phyloP scores from a whole-genome alignment of 371 early-diverging fungal genomes.

The Encephalitozoon intestinalis region DNA sequence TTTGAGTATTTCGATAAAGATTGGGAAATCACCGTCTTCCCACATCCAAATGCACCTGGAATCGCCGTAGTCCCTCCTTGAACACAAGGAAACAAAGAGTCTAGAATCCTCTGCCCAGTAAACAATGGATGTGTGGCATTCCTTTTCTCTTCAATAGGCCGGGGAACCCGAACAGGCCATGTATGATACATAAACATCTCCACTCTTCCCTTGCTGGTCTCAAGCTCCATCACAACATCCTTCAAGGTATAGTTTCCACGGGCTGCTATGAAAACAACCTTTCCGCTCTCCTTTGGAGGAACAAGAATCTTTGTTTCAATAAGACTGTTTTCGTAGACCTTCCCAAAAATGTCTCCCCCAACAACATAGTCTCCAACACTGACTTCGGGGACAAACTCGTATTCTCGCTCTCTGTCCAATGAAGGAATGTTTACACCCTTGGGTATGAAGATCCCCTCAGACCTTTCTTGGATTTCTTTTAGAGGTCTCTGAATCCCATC shows the following conservation, averaged over 20 bases:
- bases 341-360: constrained; percentile 92
- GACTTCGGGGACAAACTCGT: constrained; percentile 81
- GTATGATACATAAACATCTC: constrained; percentile 85
- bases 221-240: constrained; percentile 82
- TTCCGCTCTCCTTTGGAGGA: constrained; percentile 83
- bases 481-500: constrained; percentile 99
- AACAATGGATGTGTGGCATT: constrained; percentile 87
- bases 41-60: constrained; percentile 99
- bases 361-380: constrained; percentile 86
- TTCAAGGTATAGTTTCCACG: constrained; percentile 81
- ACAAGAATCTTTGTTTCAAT: constrained; percentile 78
- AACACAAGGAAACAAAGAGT: constrained; percentile 98
- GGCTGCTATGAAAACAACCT: constrained; percentile 83
- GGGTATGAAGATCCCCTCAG: constrained; percentile 94
- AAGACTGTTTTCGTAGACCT: constrained; percentile 86
- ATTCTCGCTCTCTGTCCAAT: constrained; percentile 75
- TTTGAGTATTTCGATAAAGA: constrained; percentile 98
- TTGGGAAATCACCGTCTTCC: constrained; percentile 99
- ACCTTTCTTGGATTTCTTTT: constrained; percentile 79
- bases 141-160: constrained; percentile 90
- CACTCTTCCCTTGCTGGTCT: constrained; percentile 76
- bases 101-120: constrained; percentile 97
- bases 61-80: constrained; percentile 99
- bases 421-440: constrained; percentile 92
- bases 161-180: constrained; percentile 97